Base-by-base conservation (phyloP, 345 rosid species). In the Ceriops tagal region DNA sequence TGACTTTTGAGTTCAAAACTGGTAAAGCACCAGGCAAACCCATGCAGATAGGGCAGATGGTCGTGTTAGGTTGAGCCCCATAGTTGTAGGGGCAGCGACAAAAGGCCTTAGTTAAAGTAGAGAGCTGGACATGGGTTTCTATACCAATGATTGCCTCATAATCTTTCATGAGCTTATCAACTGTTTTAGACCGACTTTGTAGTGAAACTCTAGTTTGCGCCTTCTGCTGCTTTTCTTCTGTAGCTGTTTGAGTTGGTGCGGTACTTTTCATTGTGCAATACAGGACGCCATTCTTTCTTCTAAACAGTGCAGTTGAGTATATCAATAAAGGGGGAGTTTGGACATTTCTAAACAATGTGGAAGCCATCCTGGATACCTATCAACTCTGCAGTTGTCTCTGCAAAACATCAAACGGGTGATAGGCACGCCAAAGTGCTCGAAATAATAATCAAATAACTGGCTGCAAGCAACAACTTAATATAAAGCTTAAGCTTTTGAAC, bases 11-110 rank as follows among this genome's bases (percentile, higher is more conserved):
- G 81, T 85, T 95, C 69, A 91, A 74, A 77, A 89, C 90, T 0
- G 98, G 98, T 58, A 93, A 79, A 62, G 98, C 89, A 62, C 98
- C 93, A n/a, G 98, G 98, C 74, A 93, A 81, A 26, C 98, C 97
- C 97, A 89, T 86, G 83, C 98, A 93, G 51, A 93, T 78, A 15
- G 98, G 98, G 73, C 97, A 91, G 53, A 91, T 68, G 56, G 81
- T 81, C 47, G 93, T 79, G 76, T 91, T 93, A 21, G 98, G 95
- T 35, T 76, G 79, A 34, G 86, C 82, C 20, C 97, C 97, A 60
- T 87, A 93, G 70, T 68, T 86, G 89, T 89, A 89, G 53, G 96
- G 95, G 67, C 98, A 93, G 57, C 85, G 35, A 52, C 98, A 93
- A 58, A 93, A 93, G 9, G 97, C 98, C 77, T 93, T 93, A 69